Base-by-base conservation (phyloP, 345 rosid genomes). In the Moricandia moricandioides region DNA sequence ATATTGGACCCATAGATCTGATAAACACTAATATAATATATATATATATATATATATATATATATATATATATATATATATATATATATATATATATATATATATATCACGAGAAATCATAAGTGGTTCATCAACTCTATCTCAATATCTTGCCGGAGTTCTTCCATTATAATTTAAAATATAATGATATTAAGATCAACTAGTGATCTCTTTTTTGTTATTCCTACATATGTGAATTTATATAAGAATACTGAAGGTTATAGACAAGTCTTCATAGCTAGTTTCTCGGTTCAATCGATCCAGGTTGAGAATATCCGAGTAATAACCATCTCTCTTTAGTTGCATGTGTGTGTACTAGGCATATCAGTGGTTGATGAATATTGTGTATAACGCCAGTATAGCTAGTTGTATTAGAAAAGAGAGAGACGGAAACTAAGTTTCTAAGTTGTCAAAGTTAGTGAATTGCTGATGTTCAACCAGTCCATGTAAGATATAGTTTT, bases 21-120 rank as follows among this genome's bases (percentile, higher is more conserved):
- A 49, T 16, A 17, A 49, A 52, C 58, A 18, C 68, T 67, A 75
- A 74, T 67, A 6, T 60, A n/a, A n/a, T n/a, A n/a, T n/a, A n/a
- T n/a, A n/a, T n/a, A n/a, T n/a, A n/a, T n/a, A n/a, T n/a, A n/a
- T n/a, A n/a, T n/a, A n/a, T n/a, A n/a, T n/a, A n/a, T n/a, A n/a
- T n/a, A n/a, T n/a, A n/a, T n/a, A n/a, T n/a, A n/a, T n/a, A n/a
- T n/a, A n/a, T n/a, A n/a, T n/a, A n/a, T n/a, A n/a, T n/a, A n/a
- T n/a, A n/a, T n/a, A n/a, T n/a, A n/a, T n/a, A n/a, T n/a, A n/a
- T n/a, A n/a, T n/a, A n/a, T n/a, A n/a, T n/a, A n/a, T n/a, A n/a
- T n/a, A n/a, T 24, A 9, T 7, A 43, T 43, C 51, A 43, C 7
- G 51, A 43, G 51, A 43, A 43, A 13, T 5, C 51, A 13, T 43